Base-by-base conservation (phyloP, 352 stramenopile genomes). In the Phytopythium boreale region DNA sequence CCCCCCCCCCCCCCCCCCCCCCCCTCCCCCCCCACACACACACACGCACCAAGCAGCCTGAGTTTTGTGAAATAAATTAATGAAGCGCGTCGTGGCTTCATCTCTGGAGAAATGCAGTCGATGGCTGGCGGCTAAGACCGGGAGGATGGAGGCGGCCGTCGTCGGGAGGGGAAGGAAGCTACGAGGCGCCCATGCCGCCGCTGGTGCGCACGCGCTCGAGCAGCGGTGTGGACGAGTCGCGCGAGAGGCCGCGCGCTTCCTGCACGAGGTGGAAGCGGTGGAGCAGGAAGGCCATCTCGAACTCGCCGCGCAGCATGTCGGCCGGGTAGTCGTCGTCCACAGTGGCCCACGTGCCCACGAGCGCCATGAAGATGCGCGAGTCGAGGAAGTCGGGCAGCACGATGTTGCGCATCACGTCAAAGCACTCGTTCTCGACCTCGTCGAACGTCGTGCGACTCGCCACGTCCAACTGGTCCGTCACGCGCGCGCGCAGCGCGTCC, bases 321-420 rank as follows among this genome's bases (percentile, higher is more conserved):
- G 75, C 74, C 31, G 81, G 80, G 59, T 91, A 91, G 34, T 88
- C 81, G 39, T 92, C 83, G 58, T 92, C 74, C 49, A 94, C 81
- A 2, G 76, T 73, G 22, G 83, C 75, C 86, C 86, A 94, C 49
- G 86, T 84, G 6, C 86, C 86, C 24, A 94, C 82, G 12, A 94
- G 72, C 26, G 80, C 82, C 86, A 94, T 94, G 67, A 94, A 92
- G 62, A 94, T 88, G 6, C 83, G 77, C 56, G 86, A 94, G 57
- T 92, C 86, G 22, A 92, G 66, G 56, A 94, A 94, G 49, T 94
- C 86, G 12, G 83, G 82, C 53, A 92, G 69, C 17, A 92, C 79
- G 1, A 88, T 73, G 63, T 87, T 90, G 59, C 79, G 77, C 78
- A 94, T 89, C 36, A 84, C 71, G 24, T 91, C 82, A 66, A 84